Conservation (phyloP, 2,329 filamentous ascomycete genomes). For the Dendryphion nanum region DNA sequence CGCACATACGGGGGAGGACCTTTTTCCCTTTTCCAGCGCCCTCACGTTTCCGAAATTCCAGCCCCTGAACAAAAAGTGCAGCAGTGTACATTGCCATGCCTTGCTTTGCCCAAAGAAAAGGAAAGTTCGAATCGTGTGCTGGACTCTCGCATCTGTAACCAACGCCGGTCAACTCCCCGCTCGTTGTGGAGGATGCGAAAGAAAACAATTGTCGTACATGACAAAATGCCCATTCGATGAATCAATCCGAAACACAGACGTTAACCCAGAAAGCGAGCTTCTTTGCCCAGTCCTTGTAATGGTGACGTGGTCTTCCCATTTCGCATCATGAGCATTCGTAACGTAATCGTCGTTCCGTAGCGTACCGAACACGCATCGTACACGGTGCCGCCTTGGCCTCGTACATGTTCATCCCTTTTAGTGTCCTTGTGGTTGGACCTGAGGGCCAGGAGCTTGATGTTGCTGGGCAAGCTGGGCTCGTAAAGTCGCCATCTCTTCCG, state of each 20-base stretch:
- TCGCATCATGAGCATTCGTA: not conserved
- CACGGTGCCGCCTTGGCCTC: not conserved
- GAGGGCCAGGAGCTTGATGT: conserved; percentile 20
- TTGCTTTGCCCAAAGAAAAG: not conserved
- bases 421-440: not conserved
- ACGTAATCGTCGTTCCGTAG: not conserved
- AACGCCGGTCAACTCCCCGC: not conserved
- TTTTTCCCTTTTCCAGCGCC: not conserved
- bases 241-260: not conserved
- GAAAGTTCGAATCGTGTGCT: not conserved
- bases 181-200: not conserved
- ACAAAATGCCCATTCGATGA: not conserved
- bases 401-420: not conserved
- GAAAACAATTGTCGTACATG: not conserved
- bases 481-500: conserved; percentile 44
- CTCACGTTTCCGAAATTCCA: not conserved
- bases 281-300: not conserved
- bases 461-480: conserved; percentile 38
- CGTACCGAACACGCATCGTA: not conserved
- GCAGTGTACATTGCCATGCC: not conserved
- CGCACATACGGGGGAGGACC: too few species aligned
- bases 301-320: not conserved
- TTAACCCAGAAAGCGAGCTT: too few species aligned
- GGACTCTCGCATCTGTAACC: not conserved
- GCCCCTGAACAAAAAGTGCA: not conserved